Evolutionary conservation across 2,329 filamentous ascomycete species (phyloP).

Genomic region (Pseudogymnoascus verrucosus): DNA sequence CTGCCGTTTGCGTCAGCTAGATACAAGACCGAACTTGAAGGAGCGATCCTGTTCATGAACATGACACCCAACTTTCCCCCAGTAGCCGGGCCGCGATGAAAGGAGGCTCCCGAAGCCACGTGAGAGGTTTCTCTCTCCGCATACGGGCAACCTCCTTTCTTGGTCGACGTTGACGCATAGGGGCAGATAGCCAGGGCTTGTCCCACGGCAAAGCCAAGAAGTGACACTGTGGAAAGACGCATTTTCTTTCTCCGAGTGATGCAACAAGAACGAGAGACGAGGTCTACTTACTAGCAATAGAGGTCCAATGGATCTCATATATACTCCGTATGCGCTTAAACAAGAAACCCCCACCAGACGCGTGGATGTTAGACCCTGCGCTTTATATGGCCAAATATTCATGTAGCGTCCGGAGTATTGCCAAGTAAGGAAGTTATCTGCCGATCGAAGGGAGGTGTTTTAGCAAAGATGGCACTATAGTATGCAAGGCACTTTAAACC

Average conservation of each 20-base stretch:
- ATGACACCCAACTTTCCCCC: slow-evolving; percentile 15
- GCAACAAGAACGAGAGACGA: not conserved
- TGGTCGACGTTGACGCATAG: not conserved
- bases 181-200: not conserved
- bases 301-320: not conserved
- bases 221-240: not conserved
- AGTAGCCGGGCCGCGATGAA: not conserved
- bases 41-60: slow-evolving; percentile 32
- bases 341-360: not conserved
- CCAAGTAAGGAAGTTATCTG: not conserved
- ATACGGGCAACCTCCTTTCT: not conserved
- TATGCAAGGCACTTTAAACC: not conserved
- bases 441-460: not conserved
- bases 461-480: not conserved
- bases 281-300: not conserved
- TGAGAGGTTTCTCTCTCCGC: not conserved
- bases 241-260: slow-evolving; percentile 7
- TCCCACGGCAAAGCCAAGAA: not conserved
- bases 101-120: not conserved
- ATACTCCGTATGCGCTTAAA: not conserved
- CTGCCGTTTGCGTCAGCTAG: slow-evolving; percentile 34
- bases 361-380: not conserved
- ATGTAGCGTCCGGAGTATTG: not conserved
- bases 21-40: slow-evolving; percentile 22
- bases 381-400: not conserved